Percentiles rank a stretch among this genome's conserved stretches.
These are phyloP conservation scores for Casaregolazyma suthepensis DNA, from an alignment of 1,139 yeast species.

Conservation along the genomic window DNA sequence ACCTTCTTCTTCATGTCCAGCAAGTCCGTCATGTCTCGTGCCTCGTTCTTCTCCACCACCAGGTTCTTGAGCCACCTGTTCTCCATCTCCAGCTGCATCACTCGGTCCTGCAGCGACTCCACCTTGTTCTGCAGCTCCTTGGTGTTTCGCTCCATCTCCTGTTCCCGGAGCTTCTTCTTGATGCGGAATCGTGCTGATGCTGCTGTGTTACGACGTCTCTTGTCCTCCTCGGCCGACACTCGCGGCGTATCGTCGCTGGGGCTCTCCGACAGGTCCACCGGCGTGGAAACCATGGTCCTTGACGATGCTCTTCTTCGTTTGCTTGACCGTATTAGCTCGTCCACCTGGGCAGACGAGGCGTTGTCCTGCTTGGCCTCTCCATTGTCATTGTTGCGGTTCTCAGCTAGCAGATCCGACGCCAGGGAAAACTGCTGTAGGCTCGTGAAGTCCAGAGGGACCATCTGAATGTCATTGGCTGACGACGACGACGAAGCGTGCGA, in stretches of 20 bases:
- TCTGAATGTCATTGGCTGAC: constrained; percentile 2
- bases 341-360: constrained; percentile 4
- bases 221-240: constrained; percentile 45
- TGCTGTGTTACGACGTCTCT: constrained; percentile 70
- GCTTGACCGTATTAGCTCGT: constrained; percentile 4
- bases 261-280: constrained; percentile 1
- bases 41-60: constrained; percentile 57
- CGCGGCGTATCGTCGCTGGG: constrained; percentile 15
- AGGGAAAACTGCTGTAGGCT: constrained; percentile 20
- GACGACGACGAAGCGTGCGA: constrained; percentile 8
- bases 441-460: constrained; percentile 16
- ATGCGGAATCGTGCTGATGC: constrained; percentile 77
- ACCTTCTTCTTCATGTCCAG: constrained; percentile 24
- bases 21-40: constrained; percentile 30
- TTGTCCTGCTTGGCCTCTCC: background rate
- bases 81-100: constrained; percentile 73
- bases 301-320: constrained; percentile 7
- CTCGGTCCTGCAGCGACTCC: constrained; percentile 52
- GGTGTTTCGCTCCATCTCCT: constrained; percentile 69
- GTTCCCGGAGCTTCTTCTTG: constrained; percentile 77
- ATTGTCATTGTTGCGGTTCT: constrained; percentile 3
- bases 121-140: constrained; percentile 58
- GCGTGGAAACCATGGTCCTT: constrained; percentile 7
- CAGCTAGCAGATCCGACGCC: constrained; percentile 19
- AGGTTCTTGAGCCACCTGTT: constrained; percentile 70